Base-by-base conservation (phyloP, 2,329 filamentous ascomycete genomes). In the Verticillium nubilum region DNA sequence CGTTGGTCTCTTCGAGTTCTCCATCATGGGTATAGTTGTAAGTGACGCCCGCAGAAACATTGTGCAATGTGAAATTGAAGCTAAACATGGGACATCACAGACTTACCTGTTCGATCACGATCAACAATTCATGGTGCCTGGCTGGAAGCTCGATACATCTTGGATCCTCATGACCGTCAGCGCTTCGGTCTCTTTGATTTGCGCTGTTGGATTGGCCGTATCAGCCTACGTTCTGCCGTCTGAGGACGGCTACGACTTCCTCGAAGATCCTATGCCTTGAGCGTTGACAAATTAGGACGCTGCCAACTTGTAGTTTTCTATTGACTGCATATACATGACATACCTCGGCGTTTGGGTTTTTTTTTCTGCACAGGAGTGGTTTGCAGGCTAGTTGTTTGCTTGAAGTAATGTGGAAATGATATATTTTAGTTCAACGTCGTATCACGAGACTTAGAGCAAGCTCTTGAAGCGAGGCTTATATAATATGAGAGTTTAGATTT, bases 241-340 rank as follows among this genome's bases (percentile, higher is more conserved):
- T 0, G 93, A 97, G 71, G 91, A 90, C 68, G 93, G 91, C 59
- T 97, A 97, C 76, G 91, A 96, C 71, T 83, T 91, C 63, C 69
- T 84, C 61, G 69, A 74, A 13, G 81, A 84, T 28, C 74, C 78
- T 3, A 60, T 76, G 23, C 61, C 62, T 10, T 64, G 23, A 52
- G 50, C 50, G 12, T 6, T n/a, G 2, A 23, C 19, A 7, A n/a
- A 23, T 9, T 9, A n/a, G 37, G 15, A 47, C 12, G n/a, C 6
- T 23, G 19, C 7, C 7, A 12, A 7, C 6, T 47, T 23, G 19
- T 7, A 6, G 7, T 4, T 47, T 27, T 56, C 10, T 9, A 26
- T n/a, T n/a, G 29, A 56, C 28, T n/a, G 52, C 53, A 57, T 57
- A 59, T 59, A 33, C 23, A 35, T 47, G 50, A 47, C 37, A 23